Conservation (phyloP, 2,329 filamentous ascomycete species). For the Chaetoscypha palmicola region DNA sequence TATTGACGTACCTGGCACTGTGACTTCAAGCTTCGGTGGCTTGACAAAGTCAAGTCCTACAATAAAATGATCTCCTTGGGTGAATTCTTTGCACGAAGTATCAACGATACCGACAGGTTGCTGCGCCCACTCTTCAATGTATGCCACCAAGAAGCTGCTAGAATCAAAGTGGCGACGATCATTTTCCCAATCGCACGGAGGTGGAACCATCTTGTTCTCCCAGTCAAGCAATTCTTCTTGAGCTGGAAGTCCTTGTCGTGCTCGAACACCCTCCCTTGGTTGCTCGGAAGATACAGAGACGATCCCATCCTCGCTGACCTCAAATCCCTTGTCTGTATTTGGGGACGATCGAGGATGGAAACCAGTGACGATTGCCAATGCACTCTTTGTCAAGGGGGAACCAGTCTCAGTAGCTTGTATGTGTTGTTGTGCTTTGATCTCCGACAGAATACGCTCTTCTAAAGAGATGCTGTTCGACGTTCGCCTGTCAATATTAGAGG, state of each 20-base stretch:
- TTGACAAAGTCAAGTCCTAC: not conserved
- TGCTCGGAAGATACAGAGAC: too few species aligned
- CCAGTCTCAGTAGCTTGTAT: not conserved
- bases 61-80: not conserved
- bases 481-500: too few species aligned
- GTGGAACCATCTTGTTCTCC: conserved; percentile 19
- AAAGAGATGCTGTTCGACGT: too few species aligned
- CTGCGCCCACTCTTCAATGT: conserved; percentile 26
- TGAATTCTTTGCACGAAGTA: not conserved
- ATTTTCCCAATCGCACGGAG: conserved; percentile 23
- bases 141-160: conserved; percentile 19
- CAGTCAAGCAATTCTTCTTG: conserved; percentile 19
- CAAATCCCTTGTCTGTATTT: too few species aligned
- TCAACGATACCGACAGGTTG: not conserved
- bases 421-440: not conserved
- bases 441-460: not conserved
- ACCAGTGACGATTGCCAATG: conserved; percentile 7
- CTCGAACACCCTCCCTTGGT: conserved; percentile 17
- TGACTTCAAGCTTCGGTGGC: not conserved
- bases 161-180: conserved; percentile 21
- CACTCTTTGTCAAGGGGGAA: not conserved
- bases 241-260: conserved; percentile 17
- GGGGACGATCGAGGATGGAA: conserved; percentile 5
- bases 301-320: too few species aligned
- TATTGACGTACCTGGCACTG: conserved; percentile 20